Evolutionary conservation across 441 rosid species (phyloP), one percentile per base, ranked within the genome.

Genomic region (Gossypium aridum): DNA sequence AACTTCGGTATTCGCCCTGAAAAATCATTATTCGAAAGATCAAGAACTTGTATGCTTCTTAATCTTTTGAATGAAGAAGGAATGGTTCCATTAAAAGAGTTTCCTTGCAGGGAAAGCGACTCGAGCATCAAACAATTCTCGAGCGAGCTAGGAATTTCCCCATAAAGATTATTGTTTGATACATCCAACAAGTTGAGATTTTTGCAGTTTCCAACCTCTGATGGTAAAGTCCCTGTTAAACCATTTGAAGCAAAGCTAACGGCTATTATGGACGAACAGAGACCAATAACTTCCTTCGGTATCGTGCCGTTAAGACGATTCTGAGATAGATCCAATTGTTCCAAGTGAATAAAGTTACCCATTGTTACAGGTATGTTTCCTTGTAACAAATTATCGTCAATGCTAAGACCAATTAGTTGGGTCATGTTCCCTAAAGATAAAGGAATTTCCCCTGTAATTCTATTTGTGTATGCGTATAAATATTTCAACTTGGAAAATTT

Each of bases 1-100:
- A 47, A 67, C 31, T 23, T 20, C 49, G 34, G 57, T 6, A 67
- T 67, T 49, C 14, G 34, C 7, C 60, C 61, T 3, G 60, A 49
- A 7, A 69, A 53, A 53, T 53, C 54, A 16, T 69, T 69, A 20
- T 9, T 3, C 43, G 72, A 69, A 69, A 69, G 61, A 69, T 26
- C 45, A 23, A 69, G 14, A 51, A 23, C 3, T 3, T 51, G 72
- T 13, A 69, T 9, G 1, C 61, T 51, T 26, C n/a, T 69, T 51
- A 53, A n/a, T 23, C 10, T 49, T 4, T 23, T 28, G 14, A 26
- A 53, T 25, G 60, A 23, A 25, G 57, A 23, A 68, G 61, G 72
- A 49, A 69, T 53, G 4, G 43, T 3, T 69, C 72, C 61, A 51
- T n/a, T 7, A 53, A 69, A 69, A 7, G 57, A 26, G 72, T 69